A percentile compares a stretch with the other conserved stretches of the same genome.
Conservation (phyloP, 140 eudicot genomes). For the Oenanthe javanica region DNA sequence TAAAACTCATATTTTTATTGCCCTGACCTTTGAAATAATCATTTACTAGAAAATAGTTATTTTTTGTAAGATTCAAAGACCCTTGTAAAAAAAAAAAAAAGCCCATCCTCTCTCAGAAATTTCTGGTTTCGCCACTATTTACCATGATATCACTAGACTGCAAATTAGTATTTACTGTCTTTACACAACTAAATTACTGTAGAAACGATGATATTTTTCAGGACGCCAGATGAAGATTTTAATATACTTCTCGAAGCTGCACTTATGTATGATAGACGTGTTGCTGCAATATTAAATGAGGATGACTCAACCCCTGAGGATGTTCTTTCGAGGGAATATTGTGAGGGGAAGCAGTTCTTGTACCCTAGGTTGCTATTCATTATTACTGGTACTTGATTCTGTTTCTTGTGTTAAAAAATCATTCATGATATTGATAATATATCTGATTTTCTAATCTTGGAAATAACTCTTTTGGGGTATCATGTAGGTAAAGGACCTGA, state of each 20-base stretch:
- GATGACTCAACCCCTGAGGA: slow-evolving; percentile 62
- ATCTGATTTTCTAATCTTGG: not conserved
- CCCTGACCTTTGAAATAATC: too few relatives aligned
- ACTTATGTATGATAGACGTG: slow-evolving; percentile 89
- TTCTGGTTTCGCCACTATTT: too few relatives aligned
- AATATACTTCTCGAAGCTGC: slow-evolving; percentile 95
- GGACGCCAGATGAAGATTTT: slow-evolving; percentile 99
- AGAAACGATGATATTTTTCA: slow-evolving; percentile 18
- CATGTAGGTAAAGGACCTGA: slow-evolving; percentile 91
- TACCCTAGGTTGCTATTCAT: slow-evolving; percentile 82
- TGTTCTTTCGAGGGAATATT: slow-evolving; percentile 49
- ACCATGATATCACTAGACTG: not conserved
- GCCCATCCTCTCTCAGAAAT: too few relatives aligned
- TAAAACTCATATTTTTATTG: too few relatives aligned
- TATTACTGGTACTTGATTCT: slow-evolving; percentile 61
- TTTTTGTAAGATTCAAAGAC: too few relatives aligned
- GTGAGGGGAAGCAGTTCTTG: slow-evolving; percentile 47
- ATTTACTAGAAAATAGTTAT: too few relatives aligned
- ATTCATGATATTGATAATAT: not conserved
- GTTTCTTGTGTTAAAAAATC: not conserved
- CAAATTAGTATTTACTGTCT: not conserved
- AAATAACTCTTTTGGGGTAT: slow-evolving; percentile 8
- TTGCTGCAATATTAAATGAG: slow-evolving; percentile 75
- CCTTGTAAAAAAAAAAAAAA: too few relatives aligned
- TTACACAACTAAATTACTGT: not conserved